phyloP scores from a whole-genome alignment of 257 asterid genomes.

The Solanum boliviense region DNA sequence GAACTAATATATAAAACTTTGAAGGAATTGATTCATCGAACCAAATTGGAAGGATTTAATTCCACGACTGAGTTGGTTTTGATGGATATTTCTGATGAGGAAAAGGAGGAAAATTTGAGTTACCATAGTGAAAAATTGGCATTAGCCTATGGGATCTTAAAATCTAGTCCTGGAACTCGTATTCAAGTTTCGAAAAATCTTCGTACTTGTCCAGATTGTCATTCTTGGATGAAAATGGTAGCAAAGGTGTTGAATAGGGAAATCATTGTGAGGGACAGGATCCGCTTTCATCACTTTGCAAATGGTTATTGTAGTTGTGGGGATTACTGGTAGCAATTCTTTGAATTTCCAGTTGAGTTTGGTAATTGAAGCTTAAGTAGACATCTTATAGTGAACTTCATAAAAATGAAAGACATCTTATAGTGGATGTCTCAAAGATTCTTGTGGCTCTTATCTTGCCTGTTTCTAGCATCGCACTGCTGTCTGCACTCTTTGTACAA shows the following conservation, averaged over 20 bases:
- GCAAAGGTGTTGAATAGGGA: conserved; percentile 55
- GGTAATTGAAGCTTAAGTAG: neutral
- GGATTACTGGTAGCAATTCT: conserved; percentile 54
- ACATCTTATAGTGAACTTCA: neutral
- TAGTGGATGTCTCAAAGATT: neutral
- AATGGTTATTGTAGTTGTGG: conserved; percentile 58
- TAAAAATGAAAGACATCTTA: neutral
- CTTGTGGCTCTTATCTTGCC: neutral
- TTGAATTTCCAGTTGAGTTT: neutral
- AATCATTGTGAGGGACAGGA: conserved; percentile 59
- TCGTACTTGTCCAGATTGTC: conserved; percentile 76
- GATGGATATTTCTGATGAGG: conserved; percentile 83
- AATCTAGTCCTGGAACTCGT: conserved; percentile 59
- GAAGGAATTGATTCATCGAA: conserved; percentile 32
- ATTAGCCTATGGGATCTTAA: conserved; percentile 52
- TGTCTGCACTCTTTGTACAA: neutral
- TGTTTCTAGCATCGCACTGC: neutral
- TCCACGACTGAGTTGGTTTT: conserved; percentile 40
- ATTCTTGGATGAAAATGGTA: conserved; percentile 59
- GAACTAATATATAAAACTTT: conserved; percentile 44
- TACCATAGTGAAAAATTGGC: conserved; percentile 78
- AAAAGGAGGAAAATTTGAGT: conserved; percentile 63
- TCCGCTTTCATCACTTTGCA: conserved; percentile 67
- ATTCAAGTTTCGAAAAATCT: conserved; percentile 53
- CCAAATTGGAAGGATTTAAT: conserved; percentile 51